Evolutionary conservation across 345 rosid species (phyloP).

Genomic region (Cardamine occulta): DNA sequence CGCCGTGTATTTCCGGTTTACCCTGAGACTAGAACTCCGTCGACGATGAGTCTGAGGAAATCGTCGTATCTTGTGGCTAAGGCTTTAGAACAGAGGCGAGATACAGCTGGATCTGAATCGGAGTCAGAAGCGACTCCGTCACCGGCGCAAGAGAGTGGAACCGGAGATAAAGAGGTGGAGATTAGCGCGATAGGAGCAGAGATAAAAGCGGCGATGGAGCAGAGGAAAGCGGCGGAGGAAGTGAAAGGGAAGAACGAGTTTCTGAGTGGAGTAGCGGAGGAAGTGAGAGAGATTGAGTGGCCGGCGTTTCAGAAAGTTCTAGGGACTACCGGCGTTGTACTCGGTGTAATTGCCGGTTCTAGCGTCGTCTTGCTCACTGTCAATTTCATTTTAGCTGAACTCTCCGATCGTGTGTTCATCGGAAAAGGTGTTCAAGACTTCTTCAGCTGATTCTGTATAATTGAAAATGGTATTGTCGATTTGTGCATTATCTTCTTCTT

Average conservation of each 20-base stretch:
- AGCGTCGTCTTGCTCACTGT: constrained; percentile 87
- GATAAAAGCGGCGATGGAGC: constrained; percentile 76
- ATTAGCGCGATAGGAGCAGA: constrained; percentile 63
- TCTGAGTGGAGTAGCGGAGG: constrained; percentile 78
- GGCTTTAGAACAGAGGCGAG: constrained; percentile 67
- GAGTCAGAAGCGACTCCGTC: constrained; percentile 39
- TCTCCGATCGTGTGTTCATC: constrained; percentile 77
- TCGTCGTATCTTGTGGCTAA: constrained; percentile 28
- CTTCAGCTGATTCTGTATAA: constrained; percentile 46
- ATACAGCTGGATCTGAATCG: constrained; percentile 46
- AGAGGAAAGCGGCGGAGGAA: constrained; percentile 54
- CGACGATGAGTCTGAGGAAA: neutral
- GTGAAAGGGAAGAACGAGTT: constrained; percentile 51
- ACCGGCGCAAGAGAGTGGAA: constrained; percentile 34
- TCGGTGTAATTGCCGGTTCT: constrained; percentile 93
- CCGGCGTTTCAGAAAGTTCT: constrained; percentile 82
- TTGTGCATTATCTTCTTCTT: constrained; percentile 45
- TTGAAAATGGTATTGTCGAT: too few relatives aligned
- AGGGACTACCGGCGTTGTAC: constrained; percentile 86
- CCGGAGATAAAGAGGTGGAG: constrained; percentile 42
- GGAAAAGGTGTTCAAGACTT: constrained; percentile 91
- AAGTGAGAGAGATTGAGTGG: constrained; percentile 91
- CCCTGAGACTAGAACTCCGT: constrained; percentile 1
- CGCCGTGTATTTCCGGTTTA: neutral
- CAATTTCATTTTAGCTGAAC: constrained; percentile 85